Conservation (phyloP, 495 filamentous ascomycete species). For the Eremomyces bilateralis region DNA sequence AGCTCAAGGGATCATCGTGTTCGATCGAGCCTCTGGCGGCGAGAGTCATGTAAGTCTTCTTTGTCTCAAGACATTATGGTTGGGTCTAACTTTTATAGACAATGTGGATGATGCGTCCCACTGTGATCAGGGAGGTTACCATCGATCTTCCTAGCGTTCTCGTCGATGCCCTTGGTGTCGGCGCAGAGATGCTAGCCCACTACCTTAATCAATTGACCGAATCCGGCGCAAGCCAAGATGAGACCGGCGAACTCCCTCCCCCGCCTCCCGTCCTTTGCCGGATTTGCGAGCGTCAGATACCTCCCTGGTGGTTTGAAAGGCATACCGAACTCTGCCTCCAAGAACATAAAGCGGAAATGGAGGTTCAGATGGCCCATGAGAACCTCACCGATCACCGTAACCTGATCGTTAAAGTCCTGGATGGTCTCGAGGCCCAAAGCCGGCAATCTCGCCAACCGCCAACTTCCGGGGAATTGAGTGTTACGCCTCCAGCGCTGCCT, state of each 20-base stretch:
- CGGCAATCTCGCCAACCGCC: conserved; percentile 36
- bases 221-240: conserved; percentile 54
- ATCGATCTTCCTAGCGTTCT: conserved; percentile 84
- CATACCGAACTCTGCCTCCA: conserved; percentile 91
- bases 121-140: conserved; percentile 70
- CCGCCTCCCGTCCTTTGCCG: conserved; percentile 81
- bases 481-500: conserved; percentile 31
- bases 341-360: conserved; percentile 91
- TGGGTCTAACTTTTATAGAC: conserved; percentile 33
- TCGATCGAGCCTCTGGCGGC: conserved; percentile 66
- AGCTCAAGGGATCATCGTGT: conserved; percentile 94
- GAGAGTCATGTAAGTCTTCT: conserved; percentile 61
- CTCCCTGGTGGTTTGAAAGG: conserved; percentile 99
- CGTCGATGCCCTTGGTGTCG: conserved; percentile 82
- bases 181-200: conserved; percentile 82
- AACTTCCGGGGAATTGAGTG: conserved; percentile 32
- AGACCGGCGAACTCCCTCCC: conserved; percentile 63
- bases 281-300: conserved; percentile 92
- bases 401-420: conserved; percentile 85
- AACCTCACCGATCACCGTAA: conserved; percentile 82
- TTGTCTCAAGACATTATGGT: not conserved
- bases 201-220: conserved; percentile 83
- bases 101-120: conserved; percentile 99
- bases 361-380: conserved; percentile 88
- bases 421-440: conserved; percentile 68